phyloP scores from a whole-genome alignment of 331 rosid genomes.

The Arachis monticola region DNA sequence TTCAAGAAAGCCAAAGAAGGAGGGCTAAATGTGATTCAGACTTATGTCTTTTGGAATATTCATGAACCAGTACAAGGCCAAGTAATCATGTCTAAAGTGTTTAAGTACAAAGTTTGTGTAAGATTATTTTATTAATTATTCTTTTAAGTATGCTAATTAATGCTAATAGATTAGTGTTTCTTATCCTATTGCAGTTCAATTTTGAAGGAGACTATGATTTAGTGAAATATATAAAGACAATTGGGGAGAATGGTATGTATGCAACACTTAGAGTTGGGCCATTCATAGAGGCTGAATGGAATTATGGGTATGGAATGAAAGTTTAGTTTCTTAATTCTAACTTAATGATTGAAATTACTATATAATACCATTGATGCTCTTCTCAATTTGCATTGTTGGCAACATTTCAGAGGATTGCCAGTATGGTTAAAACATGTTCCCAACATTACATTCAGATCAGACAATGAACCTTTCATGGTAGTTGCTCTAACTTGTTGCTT shows the following conservation, averaged over 20 bases:
- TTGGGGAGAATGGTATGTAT: constrained; percentile 60
- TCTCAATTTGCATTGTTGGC: no score
- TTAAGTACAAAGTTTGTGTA: constrained; percentile 7
- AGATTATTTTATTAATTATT: background rate
- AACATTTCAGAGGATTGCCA: constrained; percentile 77
- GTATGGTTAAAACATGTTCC: constrained; percentile 90
- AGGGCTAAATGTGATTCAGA: constrained; percentile 35
- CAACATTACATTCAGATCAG: constrained; percentile 63
- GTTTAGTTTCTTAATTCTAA: no score
- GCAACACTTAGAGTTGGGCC: constrained; percentile 85
- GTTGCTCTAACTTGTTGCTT: background rate
- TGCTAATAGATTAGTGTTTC: background rate
- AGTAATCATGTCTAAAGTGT: constrained; percentile 12
- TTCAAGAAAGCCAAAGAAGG: constrained; percentile 33
- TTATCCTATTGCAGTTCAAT: constrained; percentile 48
- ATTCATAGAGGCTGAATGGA: constrained; percentile 98
- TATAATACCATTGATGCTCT: background rate
- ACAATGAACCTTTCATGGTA: constrained; percentile 80
- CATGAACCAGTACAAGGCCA: constrained; percentile 31
- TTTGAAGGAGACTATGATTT: constrained; percentile 71
- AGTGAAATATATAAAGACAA: constrained; percentile 64
- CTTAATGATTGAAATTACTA: no score
- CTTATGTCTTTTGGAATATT: constrained; percentile 32
- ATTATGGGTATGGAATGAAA: constrained; percentile 67
- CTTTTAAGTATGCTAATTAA: background rate